Evolutionary conservation across 108 stramenopile species (phyloP), one percentile per base, ranked within the genome.

Genomic region (Nannochloropsis gaditana): DNA sequence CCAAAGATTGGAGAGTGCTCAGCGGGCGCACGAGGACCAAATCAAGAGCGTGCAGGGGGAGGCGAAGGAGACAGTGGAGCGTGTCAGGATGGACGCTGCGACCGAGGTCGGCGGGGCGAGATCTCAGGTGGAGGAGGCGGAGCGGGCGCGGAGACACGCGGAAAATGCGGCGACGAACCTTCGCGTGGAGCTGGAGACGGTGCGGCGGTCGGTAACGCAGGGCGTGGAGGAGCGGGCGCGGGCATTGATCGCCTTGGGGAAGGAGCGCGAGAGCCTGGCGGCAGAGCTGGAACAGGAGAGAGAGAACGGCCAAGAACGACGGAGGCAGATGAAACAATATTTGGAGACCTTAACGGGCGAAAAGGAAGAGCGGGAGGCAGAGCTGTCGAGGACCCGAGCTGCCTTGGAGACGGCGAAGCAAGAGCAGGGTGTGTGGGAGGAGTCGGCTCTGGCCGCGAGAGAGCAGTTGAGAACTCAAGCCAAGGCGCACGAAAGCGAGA

Each of bases 1-100:
- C 19, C 15, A n/a, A n/a, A n/a, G 15, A n/a, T 73, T 73, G 59
- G 59, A 73, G n/a, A 73, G n/a, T 4, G 59, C 59, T 15, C 59
- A 73, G n/a, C 59, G 59, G 59, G 8, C 59, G n/a, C 59, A 73
- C 59, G 59, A 73, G 19, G 59, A 73, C n/a, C 59, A 73, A 73
- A 73, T 73, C 4, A 4, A n/a, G 59, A 73, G 59, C 59, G n/a
- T 73, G 19, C 59, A n/a, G n/a, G 19, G n/a, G 19, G 59, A 73
- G 59, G 59, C 59, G n/a, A n/a, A 73, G 5, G 59, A 73, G 6
- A 73, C 59, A n/a, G 59, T 73, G 59, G n/a, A 73, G n/a, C 3
- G 59, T n/a, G 59, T 73, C 19, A 73, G n/a, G 8, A n/a, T n/a
- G 19, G 59, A 73, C 0, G 59, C 59, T 73, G 59, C 15, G 59